Evolutionary conservation across 257 asterid genomes (phyloP).

Genomic region (Parsonsia alboflavescens): DNA sequence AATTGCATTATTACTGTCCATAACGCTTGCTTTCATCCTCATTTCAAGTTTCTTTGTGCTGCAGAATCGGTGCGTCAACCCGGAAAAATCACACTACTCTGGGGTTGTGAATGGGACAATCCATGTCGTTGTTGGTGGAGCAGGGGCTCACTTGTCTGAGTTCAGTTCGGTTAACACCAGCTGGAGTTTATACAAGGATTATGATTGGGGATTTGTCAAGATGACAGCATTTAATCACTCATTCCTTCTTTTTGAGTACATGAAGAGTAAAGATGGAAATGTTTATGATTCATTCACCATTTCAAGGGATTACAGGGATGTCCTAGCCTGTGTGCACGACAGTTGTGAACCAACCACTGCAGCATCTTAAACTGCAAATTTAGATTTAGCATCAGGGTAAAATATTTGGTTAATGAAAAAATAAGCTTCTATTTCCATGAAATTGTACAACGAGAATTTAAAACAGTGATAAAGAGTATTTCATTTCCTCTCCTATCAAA

Average conservation of each 20-base stretch:
- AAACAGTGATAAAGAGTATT: background rate
- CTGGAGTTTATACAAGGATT: constrained; percentile 73
- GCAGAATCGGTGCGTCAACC: constrained; percentile 48
- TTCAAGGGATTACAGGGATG: constrained; percentile 70
- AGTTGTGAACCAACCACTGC: constrained; percentile 57
- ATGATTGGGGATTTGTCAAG: constrained; percentile 69
- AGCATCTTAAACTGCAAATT: constrained; percentile 29
- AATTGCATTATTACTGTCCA: background rate
- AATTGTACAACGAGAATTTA: background rate
- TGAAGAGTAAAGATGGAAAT: constrained; percentile 65
- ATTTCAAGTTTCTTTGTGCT: background rate
- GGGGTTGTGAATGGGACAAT: constrained; percentile 65
- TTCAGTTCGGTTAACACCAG: constrained; percentile 42
- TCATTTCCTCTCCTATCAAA: background rate
- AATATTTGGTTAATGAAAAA: background rate
- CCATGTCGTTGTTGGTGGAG: constrained; percentile 54
- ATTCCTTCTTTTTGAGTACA: constrained; percentile 64
- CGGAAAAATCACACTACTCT: constrained; percentile 36
- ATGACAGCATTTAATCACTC: constrained; percentile 65
- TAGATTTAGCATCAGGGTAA: background rate
- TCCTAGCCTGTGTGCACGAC: constrained; percentile 66
- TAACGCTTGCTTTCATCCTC: background rate
- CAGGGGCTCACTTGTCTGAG: constrained; percentile 56
- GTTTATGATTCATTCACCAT: constrained; percentile 75
- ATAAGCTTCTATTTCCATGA: background rate